Conservation (phyloP, 78 protist genomes). For the Dictyostelium citrinum region DNA sequence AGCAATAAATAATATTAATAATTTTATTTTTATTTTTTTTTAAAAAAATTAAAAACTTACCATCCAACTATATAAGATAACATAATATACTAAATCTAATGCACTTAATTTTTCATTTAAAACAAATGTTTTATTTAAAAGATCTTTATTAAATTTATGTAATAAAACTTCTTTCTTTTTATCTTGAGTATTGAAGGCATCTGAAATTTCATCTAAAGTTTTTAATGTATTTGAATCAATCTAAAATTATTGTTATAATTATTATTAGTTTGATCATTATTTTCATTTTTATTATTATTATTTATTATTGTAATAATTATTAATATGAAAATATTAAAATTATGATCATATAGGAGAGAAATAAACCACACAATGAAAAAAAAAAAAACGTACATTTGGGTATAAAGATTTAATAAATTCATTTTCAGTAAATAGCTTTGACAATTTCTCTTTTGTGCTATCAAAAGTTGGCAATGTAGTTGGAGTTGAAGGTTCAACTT, state of each 20-base stretch:
- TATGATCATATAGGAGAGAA: no score
- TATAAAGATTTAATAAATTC: not conserved
- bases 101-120: constrained; percentile 12
- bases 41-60: not conserved
- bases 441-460: not conserved
- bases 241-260: not conserved
- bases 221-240: not conserved
- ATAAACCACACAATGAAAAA: not conserved
- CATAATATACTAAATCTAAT: constrained; percentile 41
- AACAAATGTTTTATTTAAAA: constrained; percentile 14
- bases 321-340: not conserved
- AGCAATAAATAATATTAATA: not conserved
- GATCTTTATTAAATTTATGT: constrained; percentile 56
- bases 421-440: not conserved
- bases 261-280: no score
- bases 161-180: constrained; percentile 26
- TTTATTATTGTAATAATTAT: no score
- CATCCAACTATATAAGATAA: constrained; percentile 42
- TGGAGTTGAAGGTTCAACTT: not conserved
- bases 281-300: no score
- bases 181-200: not conserved
- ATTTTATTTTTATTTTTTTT: not conserved
- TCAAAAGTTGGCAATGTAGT: not conserved
- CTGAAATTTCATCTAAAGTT: constrained; percentile 7
- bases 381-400: not conserved